Evolutionary conservation across 352 stramenopile species (phyloP).

Genomic region (Pythium grandisporangium): DNA sequence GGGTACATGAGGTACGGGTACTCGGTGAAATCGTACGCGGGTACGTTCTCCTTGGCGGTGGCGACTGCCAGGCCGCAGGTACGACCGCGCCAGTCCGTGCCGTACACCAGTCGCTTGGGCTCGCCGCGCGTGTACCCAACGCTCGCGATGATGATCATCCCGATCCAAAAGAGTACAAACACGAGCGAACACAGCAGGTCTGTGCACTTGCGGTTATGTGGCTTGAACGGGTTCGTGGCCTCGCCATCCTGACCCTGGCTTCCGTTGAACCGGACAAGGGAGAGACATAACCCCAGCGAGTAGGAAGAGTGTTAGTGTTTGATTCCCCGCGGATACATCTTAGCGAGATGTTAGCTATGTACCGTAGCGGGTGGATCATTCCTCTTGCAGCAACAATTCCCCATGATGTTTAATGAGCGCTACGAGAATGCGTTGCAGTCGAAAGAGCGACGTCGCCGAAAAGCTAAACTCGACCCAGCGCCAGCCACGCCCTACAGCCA

Average conservation of each 20-base stretch:
- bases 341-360: not conserved
- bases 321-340: not conserved
- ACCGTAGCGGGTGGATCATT: conserved; percentile 3
- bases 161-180: conserved; percentile 29
- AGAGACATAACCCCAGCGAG: not conserved
- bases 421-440: too few relatives aligned
- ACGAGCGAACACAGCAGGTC: conserved; percentile 41
- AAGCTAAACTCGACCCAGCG: too few relatives aligned
- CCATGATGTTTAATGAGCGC: conserved; percentile 8
- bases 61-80: conserved; percentile 53
- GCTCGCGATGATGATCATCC: conserved; percentile 59
- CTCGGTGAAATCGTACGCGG: conserved; percentile 52
- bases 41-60: conserved; percentile 26
- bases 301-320: too few relatives aligned
- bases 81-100: conserved; percentile 58
- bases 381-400: conserved; percentile 17
- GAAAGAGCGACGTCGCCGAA: too few relatives aligned
- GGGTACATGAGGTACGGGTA: conserved; percentile 72
- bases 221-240: conserved; percentile 59
- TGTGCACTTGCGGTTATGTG: conserved; percentile 64
- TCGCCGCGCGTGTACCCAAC: conserved; percentile 58
- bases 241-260: too few relatives aligned
- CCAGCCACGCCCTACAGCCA: too few relatives aligned
- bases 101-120: conserved; percentile 67
- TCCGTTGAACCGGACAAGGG: not conserved